phyloP scores from a whole-genome alignment of 139 green algal species.

The Volvox reticuliferus region DNA sequence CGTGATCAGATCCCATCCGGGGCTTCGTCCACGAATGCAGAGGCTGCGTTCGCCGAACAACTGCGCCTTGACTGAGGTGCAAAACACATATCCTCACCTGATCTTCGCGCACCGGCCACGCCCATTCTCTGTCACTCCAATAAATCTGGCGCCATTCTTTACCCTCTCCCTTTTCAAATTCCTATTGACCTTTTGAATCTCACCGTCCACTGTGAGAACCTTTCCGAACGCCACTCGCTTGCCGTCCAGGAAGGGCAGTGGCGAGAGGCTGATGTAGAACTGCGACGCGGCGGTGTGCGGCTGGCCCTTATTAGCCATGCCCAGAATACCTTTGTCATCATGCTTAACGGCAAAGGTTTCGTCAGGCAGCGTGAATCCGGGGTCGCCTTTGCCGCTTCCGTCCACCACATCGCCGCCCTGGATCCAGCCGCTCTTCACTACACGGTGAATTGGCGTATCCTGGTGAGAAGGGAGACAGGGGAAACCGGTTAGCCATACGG shows the following conservation, averaged over 20 bases:
- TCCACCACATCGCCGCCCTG: conserved; percentile 62
- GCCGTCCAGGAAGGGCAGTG: conserved; percentile 63
- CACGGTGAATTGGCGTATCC: conserved; percentile 18
- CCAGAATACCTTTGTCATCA: conserved; percentile 53
- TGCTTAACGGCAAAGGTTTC: conserved; percentile 62
- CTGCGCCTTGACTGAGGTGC: neutral
- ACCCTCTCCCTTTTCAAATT: neutral
- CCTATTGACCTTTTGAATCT: neutral
- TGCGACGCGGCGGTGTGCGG: conserved; percentile 58
- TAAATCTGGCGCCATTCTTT: neutral
- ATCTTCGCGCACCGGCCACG: no score
- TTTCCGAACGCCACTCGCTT: conserved; percentile 64
- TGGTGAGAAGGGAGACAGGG: neutral
- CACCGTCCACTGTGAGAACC: conserved; percentile 38
- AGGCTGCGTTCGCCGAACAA: neutral
- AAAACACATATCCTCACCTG: neutral
- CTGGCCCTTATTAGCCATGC: conserved; percentile 55
- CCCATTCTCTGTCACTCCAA: neutral
- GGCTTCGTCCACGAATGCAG: neutral
- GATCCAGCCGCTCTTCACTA: conserved; percentile 27
- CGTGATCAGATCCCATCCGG: neutral
- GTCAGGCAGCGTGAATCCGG: conserved; percentile 53
- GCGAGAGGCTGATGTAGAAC: conserved; percentile 62
- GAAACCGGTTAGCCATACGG: neutral
- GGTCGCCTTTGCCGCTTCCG: conserved; percentile 63